Conservation (phyloP, 805 yeast genomes). For the Nadsonia fulvescens region DNA sequence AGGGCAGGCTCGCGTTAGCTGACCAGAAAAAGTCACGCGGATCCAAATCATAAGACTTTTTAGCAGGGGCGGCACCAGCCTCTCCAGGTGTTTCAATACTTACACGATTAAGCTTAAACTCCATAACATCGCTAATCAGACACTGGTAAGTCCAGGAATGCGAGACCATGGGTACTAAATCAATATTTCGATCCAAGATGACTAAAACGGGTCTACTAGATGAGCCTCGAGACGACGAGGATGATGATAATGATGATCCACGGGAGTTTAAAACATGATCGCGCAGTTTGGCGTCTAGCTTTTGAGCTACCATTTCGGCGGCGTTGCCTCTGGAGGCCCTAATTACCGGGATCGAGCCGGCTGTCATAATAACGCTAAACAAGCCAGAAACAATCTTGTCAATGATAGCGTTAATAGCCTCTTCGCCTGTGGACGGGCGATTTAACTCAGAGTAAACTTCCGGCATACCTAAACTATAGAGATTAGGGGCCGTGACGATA, state of each 20-base stretch:
- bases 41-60: slow-evolving; percentile 67
- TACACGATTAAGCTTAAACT: slow-evolving; percentile 66
- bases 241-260: slow-evolving; percentile 6
- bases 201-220: slow-evolving; percentile 59
- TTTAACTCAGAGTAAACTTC: slow-evolving; percentile 52
- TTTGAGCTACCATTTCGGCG: slow-evolving; percentile 83
- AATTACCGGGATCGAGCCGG: slow-evolving; percentile 70
- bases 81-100: slow-evolving; percentile 27
- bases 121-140: slow-evolving; percentile 83
- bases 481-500: slow-evolving; percentile 79
- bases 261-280: slow-evolving; percentile 67
- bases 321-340: slow-evolving; percentile 88
- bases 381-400: slow-evolving; percentile 62
- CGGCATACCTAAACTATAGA: slow-evolving; percentile 60
- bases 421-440: slow-evolving; percentile 56
- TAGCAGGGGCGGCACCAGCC: slow-evolving; percentile 18
- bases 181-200: slow-evolving; percentile 74
- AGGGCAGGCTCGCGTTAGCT: slow-evolving; percentile 68
- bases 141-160: slow-evolving; percentile 98
- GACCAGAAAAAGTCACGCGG: slow-evolving; percentile 90
- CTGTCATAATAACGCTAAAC: slow-evolving; percentile 60
- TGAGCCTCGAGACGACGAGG: no score
- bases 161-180: slow-evolving; percentile 81
- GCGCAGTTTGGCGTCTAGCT: slow-evolving; percentile 64
- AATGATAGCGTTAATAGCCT: slow-evolving; percentile 48